A percentile compares a stretch with the other conserved stretches of the same genome.
These are phyloP conservation scores for Athelia sp. DNA, from an alignment of 1,284 basidiomycete genomes.

Conservation along the genomic window DNA sequence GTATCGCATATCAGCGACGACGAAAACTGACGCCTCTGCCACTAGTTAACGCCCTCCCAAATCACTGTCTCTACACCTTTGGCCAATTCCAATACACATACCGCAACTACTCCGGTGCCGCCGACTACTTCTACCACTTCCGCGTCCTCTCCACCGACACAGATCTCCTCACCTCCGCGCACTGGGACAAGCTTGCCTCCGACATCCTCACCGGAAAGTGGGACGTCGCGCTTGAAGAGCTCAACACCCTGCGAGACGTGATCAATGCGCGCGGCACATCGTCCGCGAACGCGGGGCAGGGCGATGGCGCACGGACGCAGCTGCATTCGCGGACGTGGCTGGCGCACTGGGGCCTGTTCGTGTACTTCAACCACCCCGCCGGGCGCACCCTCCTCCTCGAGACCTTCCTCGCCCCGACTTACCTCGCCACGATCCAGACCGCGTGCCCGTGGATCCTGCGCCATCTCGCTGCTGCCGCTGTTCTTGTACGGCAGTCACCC, in stretches of 20 bases:
- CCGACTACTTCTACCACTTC: conserved; percentile 98
- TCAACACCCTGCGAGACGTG: conserved; percentile 88
- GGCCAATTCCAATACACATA: conserved; percentile 98
- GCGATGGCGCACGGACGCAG: conserved; percentile 68
- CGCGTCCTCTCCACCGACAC: conserved; percentile 92
- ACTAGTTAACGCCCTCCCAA: conserved; percentile 87
- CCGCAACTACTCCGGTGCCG: conserved; percentile 94
- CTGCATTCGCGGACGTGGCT: conserved; percentile 97
- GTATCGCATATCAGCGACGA: conserved; percentile 3
- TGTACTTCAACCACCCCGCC: conserved; percentile 95
- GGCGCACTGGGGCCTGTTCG: conserved; percentile 96
- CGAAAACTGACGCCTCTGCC: not conserved
- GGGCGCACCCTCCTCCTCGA: conserved; percentile 91
- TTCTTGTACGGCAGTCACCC: conserved; percentile 89
- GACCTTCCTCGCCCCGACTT: conserved; percentile 92
- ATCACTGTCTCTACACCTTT: conserved; percentile 97
- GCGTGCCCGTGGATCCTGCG: conserved; percentile 93
- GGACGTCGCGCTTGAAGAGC: conserved; percentile 90
- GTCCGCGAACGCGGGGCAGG: conserved; percentile 43
- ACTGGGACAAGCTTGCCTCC: conserved; percentile 97
- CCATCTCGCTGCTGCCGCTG: conserved; percentile 90
- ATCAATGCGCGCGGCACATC: conserved; percentile 76
- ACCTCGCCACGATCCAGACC: conserved; percentile 98
- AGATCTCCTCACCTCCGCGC: conserved; percentile 89
- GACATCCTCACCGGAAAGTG: conserved; percentile 95